Conservation (phyloP, 257 asterid species). For the Solanum rostratum region DNA sequence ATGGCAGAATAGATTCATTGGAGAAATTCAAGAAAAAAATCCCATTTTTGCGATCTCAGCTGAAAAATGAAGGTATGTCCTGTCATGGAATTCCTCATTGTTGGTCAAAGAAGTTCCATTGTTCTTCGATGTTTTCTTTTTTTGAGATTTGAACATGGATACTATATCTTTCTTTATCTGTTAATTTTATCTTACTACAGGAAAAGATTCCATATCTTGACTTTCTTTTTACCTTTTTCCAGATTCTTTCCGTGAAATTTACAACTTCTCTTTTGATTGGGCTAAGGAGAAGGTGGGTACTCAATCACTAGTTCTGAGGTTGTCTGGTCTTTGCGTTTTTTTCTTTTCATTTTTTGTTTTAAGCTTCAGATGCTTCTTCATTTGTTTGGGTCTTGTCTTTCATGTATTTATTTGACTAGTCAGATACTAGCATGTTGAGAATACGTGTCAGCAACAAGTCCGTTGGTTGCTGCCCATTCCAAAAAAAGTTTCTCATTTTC, state of each 20-base stretch:
- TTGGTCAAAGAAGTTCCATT: neutral
- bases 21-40: slow-evolving; percentile 89
- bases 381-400: neutral
- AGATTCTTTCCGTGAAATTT: slow-evolving; percentile 84
- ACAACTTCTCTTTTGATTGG: slow-evolving; percentile 94
- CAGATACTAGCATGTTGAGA: neutral
- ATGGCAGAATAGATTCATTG: slow-evolving; percentile 79
- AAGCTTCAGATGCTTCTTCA: neutral
- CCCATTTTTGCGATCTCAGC: slow-evolving; percentile 77
- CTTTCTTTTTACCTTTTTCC: slow-evolving; percentile 1
- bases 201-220: neutral
- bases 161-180: neutral
- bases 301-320: neutral
- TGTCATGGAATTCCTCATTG: slow-evolving; percentile 1
- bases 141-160: neutral
- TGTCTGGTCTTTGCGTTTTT: neutral
- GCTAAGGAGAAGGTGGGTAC: slow-evolving; percentile 83
- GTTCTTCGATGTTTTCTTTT: neutral
- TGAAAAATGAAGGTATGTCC: slow-evolving; percentile 90
- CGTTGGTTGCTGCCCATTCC: neutral
- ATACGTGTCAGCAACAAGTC: neutral
- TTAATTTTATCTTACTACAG: neutral
- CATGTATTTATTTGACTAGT: neutral
- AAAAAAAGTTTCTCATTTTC: neutral
- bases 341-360: neutral